Conservation (phyloP, 345 rosid genomes). For the Stellera chamaejasme region DNA sequence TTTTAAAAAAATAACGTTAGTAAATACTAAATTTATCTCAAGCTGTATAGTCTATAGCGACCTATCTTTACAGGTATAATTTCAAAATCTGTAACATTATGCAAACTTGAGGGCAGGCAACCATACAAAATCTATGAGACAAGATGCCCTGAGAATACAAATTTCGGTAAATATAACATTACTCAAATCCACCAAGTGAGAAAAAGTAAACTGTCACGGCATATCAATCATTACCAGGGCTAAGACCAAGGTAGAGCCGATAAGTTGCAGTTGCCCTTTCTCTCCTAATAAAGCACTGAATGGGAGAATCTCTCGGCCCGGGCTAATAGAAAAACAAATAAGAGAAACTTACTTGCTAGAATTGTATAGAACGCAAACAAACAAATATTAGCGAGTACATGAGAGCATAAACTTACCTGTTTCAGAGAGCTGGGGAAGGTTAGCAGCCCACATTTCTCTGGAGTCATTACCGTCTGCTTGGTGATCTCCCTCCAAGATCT, state of each 20-base stretch:
- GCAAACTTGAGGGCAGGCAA: no score
- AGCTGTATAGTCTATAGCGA: no score
- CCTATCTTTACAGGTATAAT: no score
- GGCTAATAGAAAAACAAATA: constrained; percentile 42
- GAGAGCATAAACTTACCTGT: constrained; percentile 40
- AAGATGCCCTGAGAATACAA: no score
- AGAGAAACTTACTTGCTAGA: background rate
- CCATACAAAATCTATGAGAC: no score
- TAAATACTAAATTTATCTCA: background rate
- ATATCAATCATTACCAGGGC: constrained; percentile 53
- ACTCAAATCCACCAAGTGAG: background rate
- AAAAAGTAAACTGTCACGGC: background rate
- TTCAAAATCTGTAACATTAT: no score
- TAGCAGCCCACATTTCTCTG: constrained; percentile 59
- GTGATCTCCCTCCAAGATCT: constrained; percentile 75
- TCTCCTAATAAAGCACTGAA: constrained; percentile 84
- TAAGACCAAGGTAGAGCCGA: constrained; percentile 66
- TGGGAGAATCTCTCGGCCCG: constrained; percentile 73
- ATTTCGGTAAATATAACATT: no score
- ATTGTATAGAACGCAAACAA: no score
- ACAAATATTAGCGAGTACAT: background rate
- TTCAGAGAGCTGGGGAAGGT: constrained; percentile 82
- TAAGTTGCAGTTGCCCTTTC: constrained; percentile 61
- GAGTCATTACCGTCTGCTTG: constrained; percentile 52
- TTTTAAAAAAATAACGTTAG: background rate